These are phyloP conservation scores for Fusarium falciforme DNA, from an alignment of 2,329 filamentous ascomycete genomes.

Conservation along the genomic window DNA sequence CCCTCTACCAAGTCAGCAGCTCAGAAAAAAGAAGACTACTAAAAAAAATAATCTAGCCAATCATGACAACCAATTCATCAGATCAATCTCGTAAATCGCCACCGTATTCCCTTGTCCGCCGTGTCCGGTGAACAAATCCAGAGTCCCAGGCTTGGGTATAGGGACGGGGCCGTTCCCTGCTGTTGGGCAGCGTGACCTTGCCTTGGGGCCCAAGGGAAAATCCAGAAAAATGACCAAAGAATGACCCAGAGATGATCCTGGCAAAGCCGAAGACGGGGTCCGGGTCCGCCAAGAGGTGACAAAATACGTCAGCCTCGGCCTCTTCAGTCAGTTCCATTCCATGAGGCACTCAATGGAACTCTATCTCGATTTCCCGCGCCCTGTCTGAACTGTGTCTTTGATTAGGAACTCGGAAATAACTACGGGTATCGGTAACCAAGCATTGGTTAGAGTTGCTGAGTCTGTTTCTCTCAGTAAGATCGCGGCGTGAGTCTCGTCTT, in stretches of 20 bases:
- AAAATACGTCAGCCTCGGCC: slow-evolving; percentile 29
- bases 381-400: background rate
- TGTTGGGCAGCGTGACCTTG: slow-evolving; percentile 25
- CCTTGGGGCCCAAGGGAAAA: background rate
- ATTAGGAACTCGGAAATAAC: background rate
- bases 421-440: background rate
- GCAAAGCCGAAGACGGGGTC: slow-evolving; percentile 12
- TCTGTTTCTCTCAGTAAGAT: background rate
- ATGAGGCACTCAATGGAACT: background rate
- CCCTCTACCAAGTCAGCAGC: slow-evolving; percentile 3
- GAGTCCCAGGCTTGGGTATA: slow-evolving; percentile 1
- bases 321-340: background rate
- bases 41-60: slow-evolving; percentile 25
- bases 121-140: slow-evolving; percentile 11
- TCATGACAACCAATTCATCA: slow-evolving; percentile 38
- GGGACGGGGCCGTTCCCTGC: slow-evolving; percentile 13
- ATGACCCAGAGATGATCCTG: slow-evolving; percentile 25
- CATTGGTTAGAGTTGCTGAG: background rate
- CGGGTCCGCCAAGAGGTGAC: slow-evolving; percentile 17
- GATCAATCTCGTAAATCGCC: slow-evolving; percentile 5
- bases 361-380: background rate
- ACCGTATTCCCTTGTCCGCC: background rate
- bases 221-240: slow-evolving; percentile 25
- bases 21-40: background rate
- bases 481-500: slow-evolving; percentile 5